A percentile compares a stretch with the other conserved stretches of the same genome.
Conservation (phyloP, 1,139 yeast species). For the Geotrichum candidum region DNA sequence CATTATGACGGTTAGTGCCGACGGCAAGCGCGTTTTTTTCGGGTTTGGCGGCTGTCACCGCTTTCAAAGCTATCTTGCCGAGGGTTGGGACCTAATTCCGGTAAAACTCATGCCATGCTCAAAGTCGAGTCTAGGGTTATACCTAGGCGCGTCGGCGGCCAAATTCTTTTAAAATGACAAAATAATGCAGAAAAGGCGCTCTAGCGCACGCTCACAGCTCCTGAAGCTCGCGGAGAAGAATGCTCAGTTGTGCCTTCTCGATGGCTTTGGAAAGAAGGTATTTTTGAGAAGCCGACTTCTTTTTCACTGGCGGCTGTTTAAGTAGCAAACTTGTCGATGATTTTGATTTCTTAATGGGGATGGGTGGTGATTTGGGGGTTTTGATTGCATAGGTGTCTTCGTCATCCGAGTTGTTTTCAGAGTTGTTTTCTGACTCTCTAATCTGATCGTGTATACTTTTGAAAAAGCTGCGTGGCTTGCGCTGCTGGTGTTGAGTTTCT, state of each 20-base stretch:
- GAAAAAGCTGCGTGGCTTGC: slow-evolving; percentile 2
- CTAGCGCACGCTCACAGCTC: neutral
- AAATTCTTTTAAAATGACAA: slow-evolving; percentile 7
- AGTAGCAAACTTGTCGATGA: neutral
- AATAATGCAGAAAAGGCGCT: neutral
- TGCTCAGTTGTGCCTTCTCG: neutral
- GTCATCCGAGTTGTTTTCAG: neutral
- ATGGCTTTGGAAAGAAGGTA: neutral
- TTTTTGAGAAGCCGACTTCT: neutral
- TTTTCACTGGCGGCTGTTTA: neutral
- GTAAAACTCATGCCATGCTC: slow-evolving; percentile 22
- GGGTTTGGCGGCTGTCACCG: slow-evolving; percentile 80
- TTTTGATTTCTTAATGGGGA: neutral
- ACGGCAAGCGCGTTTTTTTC: slow-evolving; percentile 58
- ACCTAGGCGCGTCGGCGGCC: slow-evolving; percentile 20
- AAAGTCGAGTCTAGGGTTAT: slow-evolving; percentile 18
- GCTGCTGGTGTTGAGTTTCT: neutral
- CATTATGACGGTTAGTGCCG: slow-evolving; percentile 58
- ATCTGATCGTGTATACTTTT: slow-evolving; percentile 8
- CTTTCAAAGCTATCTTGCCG: slow-evolving; percentile 43
- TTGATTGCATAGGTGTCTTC: neutral
- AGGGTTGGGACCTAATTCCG: slow-evolving; percentile 15
- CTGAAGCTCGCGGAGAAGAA: neutral
- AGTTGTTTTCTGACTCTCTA: neutral
- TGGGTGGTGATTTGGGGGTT: neutral